Percentiles rank a stretch among this genome's conserved stretches.
These are phyloP conservation scores for Lachnum nothofagi DNA, from an alignment of 2,329 filamentous ascomycete species.

Conservation along the genomic window DNA sequence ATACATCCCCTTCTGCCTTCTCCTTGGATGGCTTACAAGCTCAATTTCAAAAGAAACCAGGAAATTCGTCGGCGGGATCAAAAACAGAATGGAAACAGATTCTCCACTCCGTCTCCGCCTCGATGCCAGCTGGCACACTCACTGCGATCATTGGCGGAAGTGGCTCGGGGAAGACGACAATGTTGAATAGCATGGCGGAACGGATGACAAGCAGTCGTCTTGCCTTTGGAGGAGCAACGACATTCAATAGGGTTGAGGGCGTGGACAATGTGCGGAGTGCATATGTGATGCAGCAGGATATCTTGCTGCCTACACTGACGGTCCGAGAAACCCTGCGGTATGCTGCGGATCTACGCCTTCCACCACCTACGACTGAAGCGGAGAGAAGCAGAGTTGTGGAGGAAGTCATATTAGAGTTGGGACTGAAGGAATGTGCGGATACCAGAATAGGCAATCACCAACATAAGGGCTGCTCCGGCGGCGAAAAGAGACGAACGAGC, in stretches of 20 bases:
- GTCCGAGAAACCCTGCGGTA: slow-evolving; percentile 71
- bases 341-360: slow-evolving; percentile 65
- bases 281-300: slow-evolving; percentile 73
- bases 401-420: slow-evolving; percentile 69
- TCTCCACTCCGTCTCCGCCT: slow-evolving; percentile 58
- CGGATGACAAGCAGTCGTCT: slow-evolving; percentile 54
- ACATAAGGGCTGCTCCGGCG: slow-evolving; percentile 72
- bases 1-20: slow-evolving; percentile 51
- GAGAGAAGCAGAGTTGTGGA: slow-evolving; percentile 64
- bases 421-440: slow-evolving; percentile 70
- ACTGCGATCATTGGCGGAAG: slow-evolving; percentile 73
- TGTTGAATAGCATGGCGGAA: slow-evolving; percentile 67
- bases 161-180: slow-evolving; percentile 67
- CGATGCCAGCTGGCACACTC: slow-evolving; percentile 59
- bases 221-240: slow-evolving; percentile 48
- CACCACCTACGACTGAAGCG: slow-evolving; percentile 52
- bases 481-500: slow-evolving; percentile 70
- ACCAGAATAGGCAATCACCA: slow-evolving; percentile 67
- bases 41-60: slow-evolving; percentile 26
- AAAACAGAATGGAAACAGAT: slow-evolving; percentile 45
- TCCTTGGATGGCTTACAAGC: slow-evolving; percentile 35
- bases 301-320: slow-evolving; percentile 67
- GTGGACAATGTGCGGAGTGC: slow-evolving; percentile 54
- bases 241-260: slow-evolving; percentile 56
- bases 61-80: slow-evolving; percentile 31